Base-by-base conservation (phyloP, 2,329 filamentous ascomycete species). In the Verticillium isaacii region DNA sequence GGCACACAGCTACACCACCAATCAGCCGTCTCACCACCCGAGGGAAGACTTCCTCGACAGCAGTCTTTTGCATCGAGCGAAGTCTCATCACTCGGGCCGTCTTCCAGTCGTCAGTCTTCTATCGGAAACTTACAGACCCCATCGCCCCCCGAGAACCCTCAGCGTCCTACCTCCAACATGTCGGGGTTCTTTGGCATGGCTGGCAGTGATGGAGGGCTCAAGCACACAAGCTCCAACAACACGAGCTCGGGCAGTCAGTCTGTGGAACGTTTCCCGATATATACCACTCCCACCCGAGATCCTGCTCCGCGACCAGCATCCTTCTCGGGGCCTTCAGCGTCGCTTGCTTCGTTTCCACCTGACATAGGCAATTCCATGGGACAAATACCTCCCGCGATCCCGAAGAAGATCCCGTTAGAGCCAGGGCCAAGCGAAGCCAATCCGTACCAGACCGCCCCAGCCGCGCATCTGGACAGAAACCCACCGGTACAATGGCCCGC, bases 21-120 rank as follows among this genome's bases (percentile, higher is more conserved):
- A 3, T n/a, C 23, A 23, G 29, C n/a, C 11, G 14, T 19, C 25
- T 56, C 54, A n/a, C 3, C n/a, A 34, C 25, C 54, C 15, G 12
- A 32, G 15, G 25, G 25, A 56, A n/a, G 32, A 19, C 54, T 56
- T 3, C 32, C 41, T 6, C 29, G 70, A 3, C 70, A 72, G 56
- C 69, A 69, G n/a, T 70, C 68, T 5, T 68, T 68, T 29, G 64
- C 66, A 3, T 63, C 68, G 12, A 61, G 62, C 6, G 66, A 70
- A 3, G 64, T 73, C 17, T 74, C 70, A 0, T 67, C 72, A 0
- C 60, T 71, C 3, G 68, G 67, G 8, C 72, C 72, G 2, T 64
- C 70, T 0, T 65, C 68, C 1, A 67, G 68, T 5, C 71, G 70
- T 25, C 65, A 69, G 29, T 70, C 72, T 2, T 69, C 67, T 0